phyloP scores from a whole-genome alignment of 352 stramenopile genomes.

The Globisporangium ultimum region DNA sequence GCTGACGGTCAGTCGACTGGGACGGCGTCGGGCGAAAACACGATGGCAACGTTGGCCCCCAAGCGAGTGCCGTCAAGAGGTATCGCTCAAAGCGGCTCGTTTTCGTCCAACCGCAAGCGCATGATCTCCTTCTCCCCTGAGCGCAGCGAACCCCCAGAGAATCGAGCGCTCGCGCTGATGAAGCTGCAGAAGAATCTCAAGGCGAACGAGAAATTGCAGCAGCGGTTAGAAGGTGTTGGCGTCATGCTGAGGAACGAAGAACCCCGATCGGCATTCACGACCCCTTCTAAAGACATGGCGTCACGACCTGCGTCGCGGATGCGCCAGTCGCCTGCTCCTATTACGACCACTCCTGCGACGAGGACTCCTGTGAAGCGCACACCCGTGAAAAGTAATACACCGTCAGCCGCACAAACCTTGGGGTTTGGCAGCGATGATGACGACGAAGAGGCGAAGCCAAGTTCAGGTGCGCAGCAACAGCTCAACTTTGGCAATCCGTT shows the following conservation, averaged over 20 bases:
- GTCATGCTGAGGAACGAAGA: constrained; percentile 12
- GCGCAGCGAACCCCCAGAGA: constrained; percentile 48
- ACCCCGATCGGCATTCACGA: constrained; percentile 14
- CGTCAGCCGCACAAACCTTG: constrained; percentile 12
- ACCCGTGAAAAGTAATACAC: constrained; percentile 8
- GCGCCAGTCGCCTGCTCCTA: constrained; percentile 5
- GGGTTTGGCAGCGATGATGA: constrained; percentile 12
- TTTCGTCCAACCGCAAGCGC: constrained; percentile 57
- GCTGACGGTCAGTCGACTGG: neutral
- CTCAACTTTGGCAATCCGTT: neutral
- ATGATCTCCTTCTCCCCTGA: constrained; percentile 83
- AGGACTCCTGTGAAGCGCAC: constrained; percentile 9
- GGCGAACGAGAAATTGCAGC: constrained; percentile 62
- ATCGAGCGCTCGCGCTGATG: constrained; percentile 43
- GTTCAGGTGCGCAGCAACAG: neutral
- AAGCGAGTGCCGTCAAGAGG: constrained; percentile 30
- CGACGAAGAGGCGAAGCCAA: neutral
- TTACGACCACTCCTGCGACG: constrained; percentile 3
- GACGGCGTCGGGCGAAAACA: neutral
- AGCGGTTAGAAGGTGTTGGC: constrained; percentile 43
- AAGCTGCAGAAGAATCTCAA: constrained; percentile 75
- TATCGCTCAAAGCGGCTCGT: constrained; percentile 74
- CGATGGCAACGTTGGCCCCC: neutral
- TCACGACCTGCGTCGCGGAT: neutral
- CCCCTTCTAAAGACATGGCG: constrained; percentile 10